Base-by-base conservation (phyloP, 2,329 filamentous ascomycete species). In the Graphium sp. region DNA sequence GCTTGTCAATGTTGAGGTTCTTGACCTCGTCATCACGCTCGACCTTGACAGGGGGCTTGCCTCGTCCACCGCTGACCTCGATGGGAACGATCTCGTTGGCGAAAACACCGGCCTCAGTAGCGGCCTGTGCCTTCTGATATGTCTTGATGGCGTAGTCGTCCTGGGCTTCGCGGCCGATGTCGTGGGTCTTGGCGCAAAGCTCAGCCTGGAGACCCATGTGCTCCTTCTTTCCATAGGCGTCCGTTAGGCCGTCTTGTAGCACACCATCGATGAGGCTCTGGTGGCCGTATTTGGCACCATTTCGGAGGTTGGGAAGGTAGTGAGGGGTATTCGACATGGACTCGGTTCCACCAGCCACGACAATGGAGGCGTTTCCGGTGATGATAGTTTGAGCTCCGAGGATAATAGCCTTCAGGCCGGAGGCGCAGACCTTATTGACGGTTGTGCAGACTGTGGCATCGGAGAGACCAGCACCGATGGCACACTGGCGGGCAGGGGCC, bases 341-440 rank as follows among this genome's bases (percentile, higher is more conserved):
- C 64, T 98, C 89, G 41, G 87, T 74, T 43, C 89, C 89, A 48
- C 85, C 89, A 39, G 85, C 89, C 34, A 98, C 83, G 39, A 98
- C 74, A 39, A 94, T 76, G 42, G 82, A 76, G 39, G 87, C 87
- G 50, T 83, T 93, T 41, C 89, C 87, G 30, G 85, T 92, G 53
- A 95, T 84, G 61, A 98, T 98, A 44, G 87, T 94, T 58, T 95
- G 89, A 29, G 87, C 82, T 41, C 80, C 89, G 35, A 98, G 68
- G 40, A 93, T 83, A 48, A 98, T 77, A 41, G 89, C 82, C 66
- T 98, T 98, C 50, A 94, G 62, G 24, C 78, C 76, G 7, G 85
- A 94, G 38, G 89, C 89, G 68, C 89, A 98, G 50, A 98, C 89
- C 65, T 98, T 98, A 76, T 98, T 98, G 48, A 98, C 72, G 29